Conservation (phyloP, 2,329 filamentous ascomycete genomes). For the Colletotrichum limetticola region DNA sequence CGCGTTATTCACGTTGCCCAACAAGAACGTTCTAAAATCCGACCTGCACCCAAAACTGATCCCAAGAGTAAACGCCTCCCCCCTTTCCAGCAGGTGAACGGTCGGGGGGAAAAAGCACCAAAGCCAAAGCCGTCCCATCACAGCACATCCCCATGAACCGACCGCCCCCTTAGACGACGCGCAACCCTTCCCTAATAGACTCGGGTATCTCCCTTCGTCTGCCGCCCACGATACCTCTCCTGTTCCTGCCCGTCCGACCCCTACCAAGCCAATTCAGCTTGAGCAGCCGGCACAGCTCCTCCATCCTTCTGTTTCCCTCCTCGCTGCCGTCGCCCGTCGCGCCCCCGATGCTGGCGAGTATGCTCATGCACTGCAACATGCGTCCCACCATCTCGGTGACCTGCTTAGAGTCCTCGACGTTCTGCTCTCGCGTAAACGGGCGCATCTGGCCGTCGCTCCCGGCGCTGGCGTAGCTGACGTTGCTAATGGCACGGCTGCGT, state of each 20-base stretch:
- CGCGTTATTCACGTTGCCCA: slow-evolving; percentile 5
- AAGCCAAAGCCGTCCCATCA: background rate
- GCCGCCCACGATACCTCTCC: slow-evolving; percentile 87
- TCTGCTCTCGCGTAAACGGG: slow-evolving; percentile 69
- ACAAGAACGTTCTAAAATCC: background rate
- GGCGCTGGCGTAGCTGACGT: slow-evolving; percentile 75
- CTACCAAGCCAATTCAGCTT: slow-evolving; percentile 98
- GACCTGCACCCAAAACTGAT: slow-evolving; percentile 1
- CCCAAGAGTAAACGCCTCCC: background rate
- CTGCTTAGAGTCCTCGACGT: slow-evolving; percentile 76
- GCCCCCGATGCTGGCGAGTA: slow-evolving; percentile 76
- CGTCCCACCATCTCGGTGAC: slow-evolving; percentile 94
- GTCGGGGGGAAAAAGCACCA: too few species aligned
- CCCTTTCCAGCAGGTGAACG: background rate
- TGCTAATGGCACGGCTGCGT: slow-evolving; percentile 85
- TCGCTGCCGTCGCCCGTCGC: slow-evolving; percentile 65
- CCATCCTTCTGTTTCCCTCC: slow-evolving; percentile 80
- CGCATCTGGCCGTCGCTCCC: slow-evolving; percentile 57
- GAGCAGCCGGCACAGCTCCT: slow-evolving; percentile 84
- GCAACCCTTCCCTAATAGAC: slow-evolving; percentile 46
- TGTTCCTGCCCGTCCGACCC: slow-evolving; percentile 87
- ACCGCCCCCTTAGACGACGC: slow-evolving; percentile 45
- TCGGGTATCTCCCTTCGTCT: slow-evolving; percentile 55
- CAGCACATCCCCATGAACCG: background rate
- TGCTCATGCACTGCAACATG: slow-evolving; percentile 96